These are phyloP conservation scores for Dendrothele bispora DNA, from an alignment of 768 basidiomycete species.

Conservation along the genomic window DNA sequence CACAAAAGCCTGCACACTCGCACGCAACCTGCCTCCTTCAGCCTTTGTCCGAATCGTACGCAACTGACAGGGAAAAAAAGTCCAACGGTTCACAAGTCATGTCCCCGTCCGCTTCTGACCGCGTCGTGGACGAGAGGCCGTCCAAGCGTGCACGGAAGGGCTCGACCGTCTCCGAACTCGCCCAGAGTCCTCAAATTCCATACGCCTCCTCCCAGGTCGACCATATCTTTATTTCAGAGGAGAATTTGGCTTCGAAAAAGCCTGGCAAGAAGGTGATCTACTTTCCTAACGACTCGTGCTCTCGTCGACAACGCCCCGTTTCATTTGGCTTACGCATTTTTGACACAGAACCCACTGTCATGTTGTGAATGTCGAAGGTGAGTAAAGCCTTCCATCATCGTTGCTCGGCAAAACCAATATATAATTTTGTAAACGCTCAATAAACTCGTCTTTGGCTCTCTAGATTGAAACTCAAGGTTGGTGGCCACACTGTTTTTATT, in stretches of 20 bases:
- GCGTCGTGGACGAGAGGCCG: slow-evolving; percentile 28
- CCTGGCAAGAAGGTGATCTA: slow-evolving; percentile 44
- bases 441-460: not conserved
- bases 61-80: too few species aligned
- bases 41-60: slow-evolving; percentile 24
- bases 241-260: slow-evolving; percentile 44
- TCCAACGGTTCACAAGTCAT: slow-evolving; percentile 11
- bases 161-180: slow-evolving; percentile 14
- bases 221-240: slow-evolving; percentile 55
- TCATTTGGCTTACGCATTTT: slow-evolving; percentile 5
- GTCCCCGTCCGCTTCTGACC: slow-evolving; percentile 16
- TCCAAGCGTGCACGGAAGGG: slow-evolving; percentile 49
- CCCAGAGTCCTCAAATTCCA: slow-evolving; percentile 24
- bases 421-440: too few species aligned
- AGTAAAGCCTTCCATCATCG: slow-evolving; percentile 12
- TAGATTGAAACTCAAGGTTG: not conserved
- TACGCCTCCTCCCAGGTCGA: slow-evolving; percentile 34
- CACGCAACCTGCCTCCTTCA: slow-evolving; percentile 16
- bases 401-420: slow-evolving; percentile 5
- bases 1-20: not conserved
- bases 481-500: slow-evolving; percentile 5
- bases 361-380: slow-evolving; percentile 66
- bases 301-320: not conserved
- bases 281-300: not conserved
- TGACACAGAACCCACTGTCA: slow-evolving; percentile 48